Conservation (phyloP, 352 stramenopile genomes). For the Plasmopara muralis region DNA sequence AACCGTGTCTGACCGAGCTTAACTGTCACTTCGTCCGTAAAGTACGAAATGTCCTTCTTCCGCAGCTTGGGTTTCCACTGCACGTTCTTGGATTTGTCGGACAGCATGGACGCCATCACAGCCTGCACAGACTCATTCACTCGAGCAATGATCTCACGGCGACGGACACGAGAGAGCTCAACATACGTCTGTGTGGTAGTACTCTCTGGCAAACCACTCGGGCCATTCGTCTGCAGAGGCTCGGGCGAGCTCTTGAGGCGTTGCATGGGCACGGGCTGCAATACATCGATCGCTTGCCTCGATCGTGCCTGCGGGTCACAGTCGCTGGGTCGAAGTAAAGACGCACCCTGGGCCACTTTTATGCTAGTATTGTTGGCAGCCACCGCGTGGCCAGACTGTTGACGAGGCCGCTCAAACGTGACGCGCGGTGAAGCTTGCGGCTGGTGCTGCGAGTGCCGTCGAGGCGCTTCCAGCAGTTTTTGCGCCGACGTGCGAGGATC, state of each 20-base stretch:
- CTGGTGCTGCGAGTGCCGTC: slow-evolving; percentile 1
- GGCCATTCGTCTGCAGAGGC: neutral
- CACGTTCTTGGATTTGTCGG: slow-evolving; percentile 23
- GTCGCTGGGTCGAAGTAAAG: no score
- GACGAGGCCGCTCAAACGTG: slow-evolving; percentile 1
- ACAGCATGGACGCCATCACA: slow-evolving; percentile 44
- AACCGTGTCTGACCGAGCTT: slow-evolving; percentile 40
- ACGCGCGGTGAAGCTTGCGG: neutral
- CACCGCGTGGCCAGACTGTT: neutral
- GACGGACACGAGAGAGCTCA: slow-evolving; percentile 18
- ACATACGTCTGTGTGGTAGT: slow-evolving; percentile 8
- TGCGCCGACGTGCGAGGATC: neutral
- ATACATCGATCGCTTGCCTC: no score
- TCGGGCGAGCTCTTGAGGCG: neutral
- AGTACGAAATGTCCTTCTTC: slow-evolving; percentile 46
- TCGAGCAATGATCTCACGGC: slow-evolving; percentile 18
- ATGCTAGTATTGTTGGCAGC: slow-evolving; percentile 7
- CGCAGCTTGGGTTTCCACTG: slow-evolving; percentile 39
- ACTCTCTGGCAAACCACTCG: slow-evolving; percentile 9
- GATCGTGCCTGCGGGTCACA: no score
- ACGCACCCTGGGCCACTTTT: neutral
- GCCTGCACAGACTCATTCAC: slow-evolving; percentile 28
- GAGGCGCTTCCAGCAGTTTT: neutral
- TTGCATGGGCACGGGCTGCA: neutral
- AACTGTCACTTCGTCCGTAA: slow-evolving; percentile 36